Evolutionary conservation across 2,329 filamentous ascomycete species (phyloP).

Genomic region (Ceratocystis eucalypticola): DNA sequence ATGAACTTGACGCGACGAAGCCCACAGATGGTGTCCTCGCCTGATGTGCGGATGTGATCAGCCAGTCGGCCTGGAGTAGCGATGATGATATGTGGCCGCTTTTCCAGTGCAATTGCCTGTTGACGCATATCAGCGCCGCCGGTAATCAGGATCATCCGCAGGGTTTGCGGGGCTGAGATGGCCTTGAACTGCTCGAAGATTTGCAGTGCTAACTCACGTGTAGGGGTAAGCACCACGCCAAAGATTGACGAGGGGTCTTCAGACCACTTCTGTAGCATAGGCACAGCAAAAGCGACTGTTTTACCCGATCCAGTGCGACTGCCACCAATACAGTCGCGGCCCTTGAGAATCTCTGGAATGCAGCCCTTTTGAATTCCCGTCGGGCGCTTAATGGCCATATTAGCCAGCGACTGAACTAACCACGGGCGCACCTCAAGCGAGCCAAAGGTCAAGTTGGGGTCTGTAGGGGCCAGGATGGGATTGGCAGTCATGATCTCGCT

Average conservation of each 20-base stretch:
- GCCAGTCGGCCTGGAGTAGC: constrained; percentile 86
- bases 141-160: constrained; percentile 81
- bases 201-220: constrained; percentile 81
- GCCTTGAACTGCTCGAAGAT: constrained; percentile 95
- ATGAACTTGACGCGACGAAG: constrained; percentile 69
- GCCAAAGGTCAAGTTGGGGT: constrained; percentile 53
- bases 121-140: constrained; percentile 85
- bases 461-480: constrained; percentile 37
- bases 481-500: constrained; percentile 23
- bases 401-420: constrained; percentile 67
- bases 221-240: constrained; percentile 77
- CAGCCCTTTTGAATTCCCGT: constrained; percentile 87
- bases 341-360: constrained; percentile 84
- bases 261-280: constrained; percentile 87
- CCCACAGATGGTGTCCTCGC: constrained; percentile 76
- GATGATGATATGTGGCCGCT: constrained; percentile 80
- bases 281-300: constrained; percentile 88
- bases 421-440: constrained; percentile 66
- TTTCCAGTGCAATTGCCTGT: constrained; percentile 72
- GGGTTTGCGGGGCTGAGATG: constrained; percentile 71
- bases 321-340: constrained; percentile 86
- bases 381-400: constrained; percentile 70
- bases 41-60: constrained; percentile 84
- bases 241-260: constrained; percentile 87
- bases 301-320: constrained; percentile 94